Evolutionary conservation across 306 rosid species (phyloP), one percentile per base, ranked within the genome.

Genomic region (Vigna radiata): DNA sequence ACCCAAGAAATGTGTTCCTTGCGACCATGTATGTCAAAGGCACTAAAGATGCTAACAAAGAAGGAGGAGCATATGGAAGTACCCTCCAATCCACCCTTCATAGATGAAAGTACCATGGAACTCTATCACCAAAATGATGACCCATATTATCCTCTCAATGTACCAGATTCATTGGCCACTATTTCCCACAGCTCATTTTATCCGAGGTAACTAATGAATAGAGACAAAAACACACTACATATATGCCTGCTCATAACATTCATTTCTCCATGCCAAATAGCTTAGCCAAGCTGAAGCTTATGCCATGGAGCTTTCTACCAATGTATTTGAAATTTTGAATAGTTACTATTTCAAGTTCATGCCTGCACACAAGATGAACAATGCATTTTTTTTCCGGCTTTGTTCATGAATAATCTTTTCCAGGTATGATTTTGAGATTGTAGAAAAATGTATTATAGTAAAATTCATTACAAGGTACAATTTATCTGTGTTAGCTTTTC

Each of bases 41-140:
- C 83, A 6, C 79, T 92, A 17, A 82, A 83, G 60, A 90, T 92
- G 93, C 86, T 90, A 47, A 83, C 73, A 60, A 89, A 76, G 65
- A 79, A 86, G 76, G 96, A 88, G 77, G 88, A 84, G 79, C 52
- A 68, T 17, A 85, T 88, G 13, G 93, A 93, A 18, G 77, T 88
- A n/a, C 97, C 97, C 31, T 81, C 87, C 18, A 90, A 82, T 77
- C 97, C 93, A 37, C 93, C 97, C 6, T 92, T 92, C 79, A 69
- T 84, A 16, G 90, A 90, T 67, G 93, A 92, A 77, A 86, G 48
- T 62, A 88, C 89, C 3, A 90, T 92, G 97, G 90, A 87, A 78
- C 84, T 92, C 33, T 83, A 84, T 47, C 86, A 86, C 73, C 78
- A 72, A 1, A 56, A 62, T 13, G 89, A 86, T 13, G 70, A 84